These are phyloP conservation scores for Saposhnikovia divaricata DNA, from an alignment of 129 eudicot genomes.

Conservation along the genomic window DNA sequence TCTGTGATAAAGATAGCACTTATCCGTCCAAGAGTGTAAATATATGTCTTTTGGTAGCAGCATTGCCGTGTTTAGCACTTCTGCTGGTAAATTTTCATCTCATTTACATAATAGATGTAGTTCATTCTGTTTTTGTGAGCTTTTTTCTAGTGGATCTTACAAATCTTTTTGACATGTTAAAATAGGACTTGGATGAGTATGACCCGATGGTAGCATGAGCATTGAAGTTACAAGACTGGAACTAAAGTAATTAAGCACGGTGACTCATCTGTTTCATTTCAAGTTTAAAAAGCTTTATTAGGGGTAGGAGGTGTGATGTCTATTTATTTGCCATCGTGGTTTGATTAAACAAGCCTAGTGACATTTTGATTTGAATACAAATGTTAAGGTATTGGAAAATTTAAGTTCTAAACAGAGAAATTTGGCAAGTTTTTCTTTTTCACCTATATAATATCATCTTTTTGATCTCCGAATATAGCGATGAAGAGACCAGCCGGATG, in stretches of 20 bases:
- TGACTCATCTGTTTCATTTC: slow-evolving; percentile 22
- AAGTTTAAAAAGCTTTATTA: not conserved
- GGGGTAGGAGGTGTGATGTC: not conserved
- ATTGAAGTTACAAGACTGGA: slow-evolving; percentile 68
- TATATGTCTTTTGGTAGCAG: slow-evolving; percentile 64
- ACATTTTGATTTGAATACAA: not conserved
- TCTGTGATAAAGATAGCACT: slow-evolving; percentile 79
- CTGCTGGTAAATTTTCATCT: slow-evolving; percentile 55
- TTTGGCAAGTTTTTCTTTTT: not conserved
- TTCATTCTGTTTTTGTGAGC: not conserved
- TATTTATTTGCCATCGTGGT: not conserved
- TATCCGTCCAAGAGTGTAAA: slow-evolving; percentile 57
- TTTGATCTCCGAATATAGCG: slow-evolving; percentile 30
- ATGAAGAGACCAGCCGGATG: slow-evolving; percentile 74
- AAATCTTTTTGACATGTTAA: not conserved
- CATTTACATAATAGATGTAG: not conserved
- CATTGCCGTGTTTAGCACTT: slow-evolving; percentile 76
- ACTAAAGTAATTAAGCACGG: slow-evolving; percentile 74
- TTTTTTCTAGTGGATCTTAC: not conserved
- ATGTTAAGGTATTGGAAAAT: not conserved
- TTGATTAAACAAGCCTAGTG: not conserved
- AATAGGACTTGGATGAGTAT: slow-evolving; percentile 56
- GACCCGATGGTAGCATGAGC: slow-evolving; percentile 78
- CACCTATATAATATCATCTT: not conserved
- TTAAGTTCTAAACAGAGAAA: not conserved